Conservation (phyloP, 2,329 filamentous ascomycete species). For the Aspergillus pseudoviridinutans region DNA sequence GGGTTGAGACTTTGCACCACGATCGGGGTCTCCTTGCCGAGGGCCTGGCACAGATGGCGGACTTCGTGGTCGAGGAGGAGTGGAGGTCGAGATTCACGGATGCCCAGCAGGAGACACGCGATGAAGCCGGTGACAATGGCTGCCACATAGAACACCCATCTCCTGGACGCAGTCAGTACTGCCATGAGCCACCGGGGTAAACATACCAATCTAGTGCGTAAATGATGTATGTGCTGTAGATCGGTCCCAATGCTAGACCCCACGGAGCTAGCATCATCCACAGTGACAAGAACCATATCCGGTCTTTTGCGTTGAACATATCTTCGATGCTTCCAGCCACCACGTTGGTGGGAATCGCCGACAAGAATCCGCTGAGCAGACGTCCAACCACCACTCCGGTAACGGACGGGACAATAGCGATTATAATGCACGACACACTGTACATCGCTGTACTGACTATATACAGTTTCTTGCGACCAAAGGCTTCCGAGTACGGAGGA, state of each 20-base stretch:
- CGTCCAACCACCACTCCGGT: slow-evolving; percentile 36
- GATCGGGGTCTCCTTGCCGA: slow-evolving; percentile 13
- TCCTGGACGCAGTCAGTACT: slow-evolving; percentile 22
- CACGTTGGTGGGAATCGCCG: slow-evolving; percentile 46
- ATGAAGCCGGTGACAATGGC: slow-evolving; percentile 33
- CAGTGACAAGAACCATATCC: slow-evolving; percentile 44
- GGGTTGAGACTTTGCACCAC: slow-evolving; percentile 31
- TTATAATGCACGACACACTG: slow-evolving; percentile 29
- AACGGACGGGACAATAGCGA: slow-evolving; percentile 30
- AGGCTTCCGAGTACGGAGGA: slow-evolving; percentile 30
- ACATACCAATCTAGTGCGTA: slow-evolving; percentile 34
- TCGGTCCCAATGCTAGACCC: slow-evolving; percentile 41
- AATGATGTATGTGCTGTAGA: slow-evolving; percentile 40
- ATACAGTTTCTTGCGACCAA: slow-evolving; percentile 31
- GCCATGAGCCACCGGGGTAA: background rate
- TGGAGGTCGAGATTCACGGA: slow-evolving; percentile 43
- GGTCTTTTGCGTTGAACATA: slow-evolving; percentile 41
- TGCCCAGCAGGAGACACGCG: slow-evolving; percentile 30
- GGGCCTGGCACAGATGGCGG: slow-evolving; percentile 19
- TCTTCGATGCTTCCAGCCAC: slow-evolving; percentile 48
- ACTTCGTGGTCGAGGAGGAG: slow-evolving; percentile 36
- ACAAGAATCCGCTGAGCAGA: slow-evolving; percentile 40
- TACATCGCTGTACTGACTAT: slow-evolving; percentile 20
- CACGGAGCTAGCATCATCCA: slow-evolving; percentile 41
- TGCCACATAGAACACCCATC: slow-evolving; percentile 44